Base-by-base conservation (phyloP, 129 eudicot genomes). In the Logfia minima region DNA sequence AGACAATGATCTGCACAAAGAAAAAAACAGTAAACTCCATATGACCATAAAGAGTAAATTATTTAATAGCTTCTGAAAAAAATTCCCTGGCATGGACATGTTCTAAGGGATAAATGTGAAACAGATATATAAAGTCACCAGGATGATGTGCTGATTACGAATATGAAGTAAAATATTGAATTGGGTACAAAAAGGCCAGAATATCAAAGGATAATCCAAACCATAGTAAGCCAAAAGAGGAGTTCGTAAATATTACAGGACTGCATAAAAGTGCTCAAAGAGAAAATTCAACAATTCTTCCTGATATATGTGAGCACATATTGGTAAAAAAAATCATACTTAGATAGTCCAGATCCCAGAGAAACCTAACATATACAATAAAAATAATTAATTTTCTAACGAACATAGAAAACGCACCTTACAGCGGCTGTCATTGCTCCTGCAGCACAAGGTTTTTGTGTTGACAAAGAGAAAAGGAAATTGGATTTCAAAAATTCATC, bases 391-490 rank as follows among this genome's bases (percentile, higher is more conserved):
- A 5, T 23, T 10, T 58, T 19, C 26, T n/a, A 56, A 51, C 37
- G 19, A 80, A 5, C 59, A 23, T 59, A 59, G 24, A 43, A 77
- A 71, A 45, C 65, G 64, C 80, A 93, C 98, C 97, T 87, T 52
- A 81, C 56, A 68, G 86, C 69, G 71, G 81, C 85, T 64, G 84
- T 48, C 86, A 84, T 90, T 35, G 78, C 79, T 80, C 80, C 90
- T 83, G 80, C 89, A 78, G 19, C 66, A 39, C 75, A 71, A 67
- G 93, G 90, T 72, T 85, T 94, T 79, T 91, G 99, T 32, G 86
- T 75, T 16, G 92, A 32, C 79, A 94, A 62, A 5, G 99, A 91
- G 77, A 68, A 87, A 37, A 94, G 92, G 35, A 94, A 84, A 75
- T 79, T 89, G 21, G 97, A 80, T 32, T 77, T 85, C 82, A 93